Base-by-base conservation (phyloP, 2,329 filamentous ascomycete species). In the Fusarium heterosporum region DNA sequence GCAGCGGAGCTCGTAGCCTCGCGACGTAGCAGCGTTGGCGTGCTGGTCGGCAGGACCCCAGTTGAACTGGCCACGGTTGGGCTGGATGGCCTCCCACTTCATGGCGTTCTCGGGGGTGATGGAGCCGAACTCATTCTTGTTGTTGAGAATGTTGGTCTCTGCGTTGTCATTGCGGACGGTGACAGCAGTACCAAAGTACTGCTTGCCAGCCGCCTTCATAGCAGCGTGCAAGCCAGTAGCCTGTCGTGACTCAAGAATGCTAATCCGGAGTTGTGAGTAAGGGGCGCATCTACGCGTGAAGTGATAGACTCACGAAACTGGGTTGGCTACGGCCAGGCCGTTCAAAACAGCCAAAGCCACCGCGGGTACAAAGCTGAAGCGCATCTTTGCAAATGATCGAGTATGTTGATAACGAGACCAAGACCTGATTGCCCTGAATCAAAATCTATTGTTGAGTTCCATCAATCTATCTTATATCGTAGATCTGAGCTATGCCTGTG, bases 151-250 rank as follows among this genome's bases (percentile, higher is more conserved):
- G 14, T 28, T 52, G 28, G 13, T 60, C 39, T 61, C 57, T n/a
- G 4, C 19, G 3, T 13, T 13, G 8, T 61, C 55, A 14, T 22
- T 40, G 17, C 57, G 57, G 7, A 61, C 55, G 4, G 57, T 61
- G 6, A 61, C n/a, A 12, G 57, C 57, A 6, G 57, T 61, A 1
- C 57, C 57, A 7, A 61, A 61, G 57, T 61, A 61, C 45, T 61
- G 19, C 16, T 61, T 61, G 8, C 57, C 55, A 16, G 57, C 57
- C 1, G 57, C 57, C 28, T 40, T 45, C 55, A 61, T 61, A 3
- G 57, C 55, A 4, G 39, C 40, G 4, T 61, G 32, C 6, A 61
- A 39, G 19, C 55, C 57, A n/a, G 55, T 30, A 17, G 26, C 13
- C 2, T 61, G 45, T 10, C 57, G 57, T 8, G 45, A 12, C 11